Conservation (phyloP, 805 yeast species). For the Helenozyma rhizophorensis region DNA sequence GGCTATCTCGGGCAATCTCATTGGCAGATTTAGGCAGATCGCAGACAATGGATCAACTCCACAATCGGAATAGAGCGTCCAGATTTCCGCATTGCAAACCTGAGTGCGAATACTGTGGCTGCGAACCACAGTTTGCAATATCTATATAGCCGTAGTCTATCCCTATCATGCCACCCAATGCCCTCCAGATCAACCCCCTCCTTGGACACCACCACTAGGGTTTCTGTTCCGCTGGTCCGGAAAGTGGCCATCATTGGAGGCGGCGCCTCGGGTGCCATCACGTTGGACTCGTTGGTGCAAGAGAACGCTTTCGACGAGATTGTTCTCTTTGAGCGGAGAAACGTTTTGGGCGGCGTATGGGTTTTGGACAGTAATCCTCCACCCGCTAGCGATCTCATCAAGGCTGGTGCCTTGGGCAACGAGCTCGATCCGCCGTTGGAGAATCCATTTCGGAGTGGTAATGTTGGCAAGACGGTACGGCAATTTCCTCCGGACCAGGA, state of each 20-base stretch:
- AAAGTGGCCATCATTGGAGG: slow-evolving; percentile 45
- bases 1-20: too few species aligned
- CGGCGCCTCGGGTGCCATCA: slow-evolving; percentile 48
- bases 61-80: too few species aligned
- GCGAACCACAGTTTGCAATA: slow-evolving; percentile 9
- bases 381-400: slow-evolving; percentile 7
- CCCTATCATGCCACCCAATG: slow-evolving; percentile 6
- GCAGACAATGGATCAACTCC: too few species aligned
- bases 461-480: not conserved
- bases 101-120: slow-evolving; percentile 10
- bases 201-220: not conserved
- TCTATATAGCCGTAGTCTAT: too few species aligned
- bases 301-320: slow-evolving; percentile 31
- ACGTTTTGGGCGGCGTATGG: slow-evolving; percentile 43
- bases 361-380: slow-evolving; percentile 21
- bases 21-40: too few species aligned
- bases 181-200: not conserved
- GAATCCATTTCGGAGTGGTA: slow-evolving; percentile 16
- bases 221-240: slow-evolving; percentile 10
- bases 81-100: too few species aligned
- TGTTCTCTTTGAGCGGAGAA: slow-evolving; percentile 39
- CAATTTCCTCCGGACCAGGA: slow-evolving; percentile 17
- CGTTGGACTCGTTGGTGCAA: slow-evolving; percentile 33
- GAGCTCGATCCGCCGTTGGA: slow-evolving; percentile 23
- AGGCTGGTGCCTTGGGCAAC: slow-evolving; percentile 17